These are phyloP conservation scores for Castanea sativa DNA, from an alignment of 306 rosid genomes.

Conservation along the genomic window DNA sequence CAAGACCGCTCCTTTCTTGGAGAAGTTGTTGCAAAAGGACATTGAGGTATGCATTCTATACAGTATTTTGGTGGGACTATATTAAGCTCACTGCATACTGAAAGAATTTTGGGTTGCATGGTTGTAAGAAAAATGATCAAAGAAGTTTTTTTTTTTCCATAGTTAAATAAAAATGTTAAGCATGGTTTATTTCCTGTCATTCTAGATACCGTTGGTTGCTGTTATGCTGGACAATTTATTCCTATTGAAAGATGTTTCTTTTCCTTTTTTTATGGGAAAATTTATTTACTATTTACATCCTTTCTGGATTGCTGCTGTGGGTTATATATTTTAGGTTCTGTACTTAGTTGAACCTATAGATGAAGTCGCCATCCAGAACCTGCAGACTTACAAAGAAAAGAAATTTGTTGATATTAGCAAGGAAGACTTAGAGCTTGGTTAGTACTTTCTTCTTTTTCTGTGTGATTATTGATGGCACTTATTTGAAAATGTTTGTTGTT, in stretches of 20 bases:
- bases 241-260: background rate
- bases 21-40: slow-evolving; percentile 83
- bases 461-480: background rate
- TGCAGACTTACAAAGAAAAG: slow-evolving; percentile 93
- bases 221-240: background rate
- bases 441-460: slow-evolving; percentile 18
- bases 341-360: slow-evolving; percentile 94
- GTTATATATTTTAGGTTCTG: slow-evolving; percentile 56
- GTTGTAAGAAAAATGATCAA: background rate
- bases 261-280: background rate
- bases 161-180: background rate
- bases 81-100: background rate
- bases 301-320: slow-evolving; percentile 19
- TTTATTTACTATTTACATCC: background rate
- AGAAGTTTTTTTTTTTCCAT: background rate
- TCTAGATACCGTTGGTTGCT: background rate
- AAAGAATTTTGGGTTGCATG: background rate
- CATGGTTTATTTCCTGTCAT: too few relatives aligned
- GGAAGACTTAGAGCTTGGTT: slow-evolving; percentile 95
- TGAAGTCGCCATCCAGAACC: slow-evolving; percentile 96
- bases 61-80: background rate
- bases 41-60: slow-evolving; percentile 64
- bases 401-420: slow-evolving; percentile 98
- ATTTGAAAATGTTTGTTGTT: background rate
- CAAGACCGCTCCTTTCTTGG: slow-evolving; percentile 91